These are phyloP conservation scores for Penicillium sp. DNA, from an alignment of 2,329 filamentous ascomycete species.

Conservation along the genomic window DNA sequence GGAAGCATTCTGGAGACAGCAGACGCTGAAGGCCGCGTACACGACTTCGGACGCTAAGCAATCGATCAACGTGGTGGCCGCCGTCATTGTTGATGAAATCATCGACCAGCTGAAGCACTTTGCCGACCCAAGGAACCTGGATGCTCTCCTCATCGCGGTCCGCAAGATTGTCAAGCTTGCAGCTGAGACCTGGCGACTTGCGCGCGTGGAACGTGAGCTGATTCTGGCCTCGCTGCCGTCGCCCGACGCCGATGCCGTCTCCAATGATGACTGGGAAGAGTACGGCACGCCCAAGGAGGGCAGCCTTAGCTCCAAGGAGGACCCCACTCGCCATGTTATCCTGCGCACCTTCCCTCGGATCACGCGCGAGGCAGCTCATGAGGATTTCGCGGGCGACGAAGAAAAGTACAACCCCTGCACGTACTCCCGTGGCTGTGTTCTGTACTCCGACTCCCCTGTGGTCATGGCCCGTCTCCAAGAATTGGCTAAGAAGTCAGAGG, in stretches of 20 bases:
- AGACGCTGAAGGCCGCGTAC: slow-evolving; percentile 52
- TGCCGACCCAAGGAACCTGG: slow-evolving; percentile 44
- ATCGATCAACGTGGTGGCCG: slow-evolving; percentile 49
- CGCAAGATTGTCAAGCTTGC: slow-evolving; percentile 51
- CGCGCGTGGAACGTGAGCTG: slow-evolving; percentile 50
- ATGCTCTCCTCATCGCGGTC: slow-evolving; percentile 44
- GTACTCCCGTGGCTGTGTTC: slow-evolving; percentile 43
- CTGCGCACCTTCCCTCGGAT: slow-evolving; percentile 47
- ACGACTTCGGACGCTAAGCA: slow-evolving; percentile 50
- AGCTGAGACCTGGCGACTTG: slow-evolving; percentile 52
- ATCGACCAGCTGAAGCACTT: slow-evolving; percentile 48
- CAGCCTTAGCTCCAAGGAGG: slow-evolving; percentile 13
- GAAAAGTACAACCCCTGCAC: slow-evolving; percentile 39
- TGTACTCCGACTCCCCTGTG: slow-evolving; percentile 44
- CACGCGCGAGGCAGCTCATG: slow-evolving; percentile 44
- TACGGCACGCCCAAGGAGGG: slow-evolving; percentile 24
- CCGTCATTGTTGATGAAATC: slow-evolving; percentile 50
- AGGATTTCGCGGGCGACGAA: slow-evolving; percentile 40
- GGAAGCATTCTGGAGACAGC: slow-evolving; percentile 52
- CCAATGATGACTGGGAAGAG: slow-evolving; percentile 33
- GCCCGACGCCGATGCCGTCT: slow-evolving; percentile 28
- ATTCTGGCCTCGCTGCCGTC: slow-evolving; percentile 46
- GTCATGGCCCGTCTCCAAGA: slow-evolving; percentile 37
- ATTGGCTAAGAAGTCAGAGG: slow-evolving; percentile 29
- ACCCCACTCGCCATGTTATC: slow-evolving; percentile 37